Conservation (phyloP, 305 asterid genomes). For the Petunia hybrid region DNA sequence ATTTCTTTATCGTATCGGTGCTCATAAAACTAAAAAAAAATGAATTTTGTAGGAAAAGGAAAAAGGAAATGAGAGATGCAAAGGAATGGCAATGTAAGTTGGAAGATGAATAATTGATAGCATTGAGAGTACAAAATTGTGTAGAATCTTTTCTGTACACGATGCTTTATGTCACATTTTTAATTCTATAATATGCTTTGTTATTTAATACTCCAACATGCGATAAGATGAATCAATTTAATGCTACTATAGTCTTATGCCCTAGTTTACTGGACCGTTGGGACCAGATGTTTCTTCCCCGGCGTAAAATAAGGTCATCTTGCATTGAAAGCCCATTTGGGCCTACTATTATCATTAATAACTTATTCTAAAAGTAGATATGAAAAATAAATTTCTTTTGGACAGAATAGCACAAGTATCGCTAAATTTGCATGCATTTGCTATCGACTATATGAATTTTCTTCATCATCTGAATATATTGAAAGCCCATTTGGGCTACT, state of each 20-base stretch:
- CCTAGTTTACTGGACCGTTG: background rate
- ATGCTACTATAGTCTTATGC: background rate
- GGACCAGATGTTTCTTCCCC: background rate
- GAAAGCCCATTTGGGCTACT: background rate
- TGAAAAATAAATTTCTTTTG: background rate
- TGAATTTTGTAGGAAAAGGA: background rate
- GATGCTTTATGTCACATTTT: background rate
- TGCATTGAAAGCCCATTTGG: background rate
- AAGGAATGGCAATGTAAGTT: constrained; percentile 26
- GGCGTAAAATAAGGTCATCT: background rate
- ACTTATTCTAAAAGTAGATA: background rate
- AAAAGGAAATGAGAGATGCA: background rate
- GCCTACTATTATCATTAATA: background rate
- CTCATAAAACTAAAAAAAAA: constrained; percentile 29
- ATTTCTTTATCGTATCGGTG: background rate
- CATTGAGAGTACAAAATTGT: background rate
- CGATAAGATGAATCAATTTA: background rate
- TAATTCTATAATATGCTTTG: background rate
- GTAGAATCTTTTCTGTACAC: background rate
- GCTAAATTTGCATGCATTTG: too few species aligned
- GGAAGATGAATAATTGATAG: background rate
- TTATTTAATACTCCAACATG: background rate
- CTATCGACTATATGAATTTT: too few species aligned
- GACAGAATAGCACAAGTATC: too few species aligned
- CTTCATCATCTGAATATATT: background rate